Base-by-base conservation (phyloP, 2,329 filamentous ascomycete genomes). In the Fusarium sp. region DNA sequence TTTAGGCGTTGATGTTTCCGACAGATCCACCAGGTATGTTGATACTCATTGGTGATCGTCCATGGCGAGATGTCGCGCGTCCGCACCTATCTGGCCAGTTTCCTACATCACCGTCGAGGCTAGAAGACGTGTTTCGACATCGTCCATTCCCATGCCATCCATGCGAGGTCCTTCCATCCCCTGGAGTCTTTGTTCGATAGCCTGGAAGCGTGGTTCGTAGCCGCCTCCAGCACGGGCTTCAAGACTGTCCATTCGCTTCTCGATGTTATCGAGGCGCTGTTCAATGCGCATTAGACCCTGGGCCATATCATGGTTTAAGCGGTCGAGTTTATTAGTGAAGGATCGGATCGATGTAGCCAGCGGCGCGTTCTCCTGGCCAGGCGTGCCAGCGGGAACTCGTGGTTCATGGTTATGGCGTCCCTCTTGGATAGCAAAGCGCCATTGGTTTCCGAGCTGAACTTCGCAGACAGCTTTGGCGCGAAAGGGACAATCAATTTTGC, bases 401-500 rank as follows among this genome's bases (percentile, higher is more conserved):
- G 88, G 86, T 73, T 90, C 88, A 76, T 90, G 88, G 78, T 90
- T 90, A 77, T 90, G 88, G 18, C 87, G 83, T n/a, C 84, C 79
- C 62, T 89, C 87, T 67, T 90, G 88, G 15, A 90, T 85, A 12
- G 86, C 86, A 70, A 90, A 90, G n/a, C 88, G 87, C 88, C 88
- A 90, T 79, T 90, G 88, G 68, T 90, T 89, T 45, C 86, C 86
- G 15, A 90, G 82, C 77, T 89, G 88, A 11, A 90, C 88, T 76
- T 90, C 88, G 70, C 88, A 90, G 27, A 90, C 88, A 29, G 88
- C 88, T 81, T 90, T 90, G 61, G 88, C 88, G 57, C 88, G 86
- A 82, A 89, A 90, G 15, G 88, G 88, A 62, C 88, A 90, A 78
- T 90, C 88, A 61, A 90, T 87, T 80, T 90, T 90, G 77, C 88